Percentiles rank a stretch among this genome's conserved stretches.
Conservation (phyloP, 495 filamentous ascomycete genomes). For the Umbilicaria muhlenbergii region DNA sequence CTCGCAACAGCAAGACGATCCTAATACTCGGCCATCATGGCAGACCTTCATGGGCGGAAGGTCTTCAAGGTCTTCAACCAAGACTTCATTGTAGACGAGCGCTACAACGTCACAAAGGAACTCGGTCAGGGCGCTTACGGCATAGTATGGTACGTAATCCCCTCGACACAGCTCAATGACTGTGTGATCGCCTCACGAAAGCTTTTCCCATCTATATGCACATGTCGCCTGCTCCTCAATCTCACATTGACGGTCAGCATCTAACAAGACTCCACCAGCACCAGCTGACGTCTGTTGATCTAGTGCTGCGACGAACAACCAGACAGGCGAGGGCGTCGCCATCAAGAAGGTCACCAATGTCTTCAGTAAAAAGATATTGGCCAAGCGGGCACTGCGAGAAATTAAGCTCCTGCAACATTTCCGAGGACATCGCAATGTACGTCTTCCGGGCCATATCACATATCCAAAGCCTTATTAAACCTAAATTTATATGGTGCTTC, state of each 20-base stretch:
- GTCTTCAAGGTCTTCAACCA: conserved; percentile 99
- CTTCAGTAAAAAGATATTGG: conserved; percentile 99
- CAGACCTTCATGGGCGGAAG: conserved; percentile 73
- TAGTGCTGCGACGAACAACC: conserved; percentile 83
- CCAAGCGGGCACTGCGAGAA: conserved; percentile 91
- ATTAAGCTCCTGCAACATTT: conserved; percentile 99
- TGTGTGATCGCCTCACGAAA: too few relatives aligned
- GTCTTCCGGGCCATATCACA: conserved; percentile 7
- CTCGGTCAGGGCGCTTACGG: conserved; percentile 95
- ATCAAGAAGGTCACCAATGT: conserved; percentile 99
- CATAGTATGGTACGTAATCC: conserved; percentile 78
- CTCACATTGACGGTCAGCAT: not conserved
- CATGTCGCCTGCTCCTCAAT: not conserved
- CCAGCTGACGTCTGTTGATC: conserved; percentile 3
- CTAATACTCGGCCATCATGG: conserved; percentile 28
- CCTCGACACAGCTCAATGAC: not conserved
- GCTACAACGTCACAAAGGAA: conserved; percentile 98
- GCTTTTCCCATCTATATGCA: too few relatives aligned
- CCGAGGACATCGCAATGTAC: conserved; percentile 67
- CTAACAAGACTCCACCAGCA: not conserved
- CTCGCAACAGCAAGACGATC: too few relatives aligned
- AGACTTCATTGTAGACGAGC: conserved; percentile 95
- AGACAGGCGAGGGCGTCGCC: conserved; percentile 89
- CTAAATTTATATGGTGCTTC: conserved; percentile 16
- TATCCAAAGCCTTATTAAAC: not conserved